phyloP scores from a whole-genome alignment of 2,329 filamentous ascomycete species.

The Clonostachys rhizophaga region DNA sequence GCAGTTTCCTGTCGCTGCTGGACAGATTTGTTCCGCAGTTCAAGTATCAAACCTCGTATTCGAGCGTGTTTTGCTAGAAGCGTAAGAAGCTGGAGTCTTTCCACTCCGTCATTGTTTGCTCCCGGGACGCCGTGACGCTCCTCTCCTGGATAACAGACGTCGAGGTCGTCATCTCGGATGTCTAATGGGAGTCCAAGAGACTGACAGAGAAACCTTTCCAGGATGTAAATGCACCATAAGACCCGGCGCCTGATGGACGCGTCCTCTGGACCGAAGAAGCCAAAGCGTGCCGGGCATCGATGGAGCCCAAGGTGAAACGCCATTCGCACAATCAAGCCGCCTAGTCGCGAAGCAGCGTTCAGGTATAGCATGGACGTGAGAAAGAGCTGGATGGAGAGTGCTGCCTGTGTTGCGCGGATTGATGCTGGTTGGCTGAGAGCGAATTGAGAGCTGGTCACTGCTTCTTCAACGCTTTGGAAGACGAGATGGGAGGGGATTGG shows the following conservation, averaged over 20 bases:
- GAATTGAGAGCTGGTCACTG: slow-evolving; percentile 41
- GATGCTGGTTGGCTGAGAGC: slow-evolving; percentile 41
- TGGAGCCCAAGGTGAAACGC: slow-evolving; percentile 55
- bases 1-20: slow-evolving; percentile 33
- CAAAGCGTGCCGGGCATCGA: slow-evolving; percentile 47
- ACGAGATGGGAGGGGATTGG: slow-evolving; percentile 36
- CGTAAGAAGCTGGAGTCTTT: slow-evolving; percentile 26
- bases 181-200: slow-evolving; percentile 49
- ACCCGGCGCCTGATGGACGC: slow-evolving; percentile 42
- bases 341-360: slow-evolving; percentile 51
- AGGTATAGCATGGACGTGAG: slow-evolving; percentile 50
- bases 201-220: slow-evolving; percentile 51
- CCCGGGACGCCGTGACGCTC: slow-evolving; percentile 31
- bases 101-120: slow-evolving; percentile 10
- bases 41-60: slow-evolving; percentile 44
- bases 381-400: slow-evolving; percentile 47
- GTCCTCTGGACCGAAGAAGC: slow-evolving; percentile 41
- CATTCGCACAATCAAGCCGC: slow-evolving; percentile 49
- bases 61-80: slow-evolving; percentile 40
- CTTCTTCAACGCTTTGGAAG: slow-evolving; percentile 42
- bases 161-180: slow-evolving; percentile 51
- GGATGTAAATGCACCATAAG: slow-evolving; percentile 52
- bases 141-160: slow-evolving; percentile 48
- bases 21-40: slow-evolving; percentile 47
- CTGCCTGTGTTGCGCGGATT: slow-evolving; percentile 40